phyloP scores from a whole-genome alignment of 441 rosid genomes.

The Daphne laureola region DNA sequence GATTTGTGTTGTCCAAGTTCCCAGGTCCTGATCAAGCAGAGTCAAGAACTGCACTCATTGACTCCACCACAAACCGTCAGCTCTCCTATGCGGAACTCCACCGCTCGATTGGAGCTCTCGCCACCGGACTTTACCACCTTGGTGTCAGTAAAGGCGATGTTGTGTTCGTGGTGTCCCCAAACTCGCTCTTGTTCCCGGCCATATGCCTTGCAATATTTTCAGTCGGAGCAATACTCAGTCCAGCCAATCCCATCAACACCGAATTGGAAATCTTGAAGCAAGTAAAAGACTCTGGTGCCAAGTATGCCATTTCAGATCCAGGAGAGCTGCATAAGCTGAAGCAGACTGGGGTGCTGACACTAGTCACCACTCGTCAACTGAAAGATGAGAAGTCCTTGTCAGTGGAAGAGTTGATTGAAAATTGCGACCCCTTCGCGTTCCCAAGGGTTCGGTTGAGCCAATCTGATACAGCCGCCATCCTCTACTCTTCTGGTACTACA shows the following conservation, averaged over 20 bases:
- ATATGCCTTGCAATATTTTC: slow-evolving; percentile 49
- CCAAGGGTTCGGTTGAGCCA: slow-evolving; percentile 24
- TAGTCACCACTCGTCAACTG: slow-evolving; percentile 24
- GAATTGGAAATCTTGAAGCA: slow-evolving; percentile 41
- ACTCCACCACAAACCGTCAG: slow-evolving; percentile 22
- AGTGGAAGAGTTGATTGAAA: slow-evolving; percentile 37
- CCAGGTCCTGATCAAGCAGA: slow-evolving; percentile 29
- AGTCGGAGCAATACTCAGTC: slow-evolving; percentile 48
- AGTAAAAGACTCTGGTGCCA: slow-evolving; percentile 44
- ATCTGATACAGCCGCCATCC: slow-evolving; percentile 45
- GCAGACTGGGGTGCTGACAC: slow-evolving; percentile 19
- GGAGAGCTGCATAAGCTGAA: slow-evolving; percentile 43
- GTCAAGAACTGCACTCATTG: slow-evolving; percentile 36
- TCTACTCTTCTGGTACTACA: slow-evolving; percentile 69
- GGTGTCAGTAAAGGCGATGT: slow-evolving; percentile 50
- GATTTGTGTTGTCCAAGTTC: slow-evolving; percentile 40
- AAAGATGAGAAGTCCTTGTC: slow-evolving; percentile 16
- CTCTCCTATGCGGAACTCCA: slow-evolving; percentile 37
- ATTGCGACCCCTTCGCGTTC: slow-evolving; percentile 31
- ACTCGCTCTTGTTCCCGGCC: slow-evolving; percentile 40
- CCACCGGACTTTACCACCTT: slow-evolving; percentile 32
- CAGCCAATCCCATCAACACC: slow-evolving; percentile 56
- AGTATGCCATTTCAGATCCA: slow-evolving; percentile 36
- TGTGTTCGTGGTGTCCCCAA: slow-evolving; percentile 50
- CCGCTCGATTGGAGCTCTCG: slow-evolving; percentile 37